phyloP scores from a whole-genome alignment of 1,284 basidiomycete genomes.

The Heterobasidion annosum region DNA sequence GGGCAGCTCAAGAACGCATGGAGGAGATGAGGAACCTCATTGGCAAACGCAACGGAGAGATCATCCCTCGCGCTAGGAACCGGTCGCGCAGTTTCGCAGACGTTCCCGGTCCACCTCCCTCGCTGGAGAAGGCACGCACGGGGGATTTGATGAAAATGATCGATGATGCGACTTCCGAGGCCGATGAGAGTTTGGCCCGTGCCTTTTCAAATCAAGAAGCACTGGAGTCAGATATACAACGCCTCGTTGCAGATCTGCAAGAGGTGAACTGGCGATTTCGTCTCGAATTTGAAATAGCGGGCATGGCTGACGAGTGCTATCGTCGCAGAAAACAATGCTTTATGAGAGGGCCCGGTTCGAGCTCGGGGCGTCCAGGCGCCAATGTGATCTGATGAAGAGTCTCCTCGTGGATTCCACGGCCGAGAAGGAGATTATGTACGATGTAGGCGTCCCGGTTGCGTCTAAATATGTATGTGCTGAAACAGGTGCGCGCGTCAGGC shows the following conservation, averaged over 20 bases:
- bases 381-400: slow-evolving; percentile 69
- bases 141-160: slow-evolving; percentile 25
- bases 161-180: slow-evolving; percentile 45
- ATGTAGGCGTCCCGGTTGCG: slow-evolving; percentile 40
- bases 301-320: background rate
- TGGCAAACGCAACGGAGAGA: slow-evolving; percentile 43
- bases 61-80: slow-evolving; percentile 26
- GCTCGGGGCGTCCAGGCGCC: slow-evolving; percentile 58
- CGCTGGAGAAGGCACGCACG: slow-evolving; percentile 14
- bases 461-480: background rate
- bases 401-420: slow-evolving; percentile 68
- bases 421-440: slow-evolving; percentile 87
- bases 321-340: slow-evolving; percentile 42
- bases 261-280: slow-evolving; percentile 34
- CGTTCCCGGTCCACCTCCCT: slow-evolving; percentile 12
- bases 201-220: slow-evolving; percentile 44
- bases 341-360: slow-evolving; percentile 55
- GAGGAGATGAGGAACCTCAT: slow-evolving; percentile 74
- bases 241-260: slow-evolving; percentile 40
- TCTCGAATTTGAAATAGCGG: background rate
- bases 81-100: slow-evolving; percentile 24
- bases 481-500: slow-evolving; percentile 38
- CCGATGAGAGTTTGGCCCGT: slow-evolving; percentile 43
- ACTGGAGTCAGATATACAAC: slow-evolving; percentile 38
- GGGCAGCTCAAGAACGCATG: slow-evolving; percentile 63